Base-by-base conservation (phyloP, 164 flowering plant genomes). In the Sedum album region DNA sequence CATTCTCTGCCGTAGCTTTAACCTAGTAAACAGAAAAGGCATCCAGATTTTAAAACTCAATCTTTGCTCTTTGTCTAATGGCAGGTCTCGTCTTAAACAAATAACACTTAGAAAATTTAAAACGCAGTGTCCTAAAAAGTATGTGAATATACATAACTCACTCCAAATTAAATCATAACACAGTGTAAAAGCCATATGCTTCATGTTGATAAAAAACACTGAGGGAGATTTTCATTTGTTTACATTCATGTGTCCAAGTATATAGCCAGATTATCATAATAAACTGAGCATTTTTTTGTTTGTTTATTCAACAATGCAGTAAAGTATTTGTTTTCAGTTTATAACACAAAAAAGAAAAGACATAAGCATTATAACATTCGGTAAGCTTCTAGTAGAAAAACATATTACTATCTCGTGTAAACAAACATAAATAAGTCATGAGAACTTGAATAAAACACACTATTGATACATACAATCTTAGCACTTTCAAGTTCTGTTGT, bases 1-100 rank as follows among this genome's bases (percentile, higher is more conserved):
- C 95, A 85, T 91, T 91, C 80, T 81, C 95, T 68, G 98, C 98
- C 46, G 98, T 94, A 66, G 91, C 91, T 85, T 94, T 94, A 20
- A 94, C 98, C 98, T 94, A 82, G 28, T 36, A 74, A 68, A 63
- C 9, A 20, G 7, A 33, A 44, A 55, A 39, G 26, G 48, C 10
- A 57, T 57, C 60, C 31, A 11, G 15, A 25, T 9, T 30, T 9
- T 55, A 55, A 31, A 30, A 64, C 10, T 8, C 36, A 0, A 36
- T n/a, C n/a, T 63, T 63, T 31, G 3, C 3, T 13, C 18, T 31
- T 23, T 64, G 17, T 64, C 39, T 64, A 38, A 35, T 18, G 17
- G 11, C 66, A 20, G 35, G 60, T 8, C 11, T 13, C 60, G 9
- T 55, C 60, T 55, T 25, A 55, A 26, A 57, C 33, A 23, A 25